Percentiles rank a stretch among this genome's conserved stretches.
Conservation (phyloP, 306 rosid genomes). For the Rosa lucieae region DNA sequence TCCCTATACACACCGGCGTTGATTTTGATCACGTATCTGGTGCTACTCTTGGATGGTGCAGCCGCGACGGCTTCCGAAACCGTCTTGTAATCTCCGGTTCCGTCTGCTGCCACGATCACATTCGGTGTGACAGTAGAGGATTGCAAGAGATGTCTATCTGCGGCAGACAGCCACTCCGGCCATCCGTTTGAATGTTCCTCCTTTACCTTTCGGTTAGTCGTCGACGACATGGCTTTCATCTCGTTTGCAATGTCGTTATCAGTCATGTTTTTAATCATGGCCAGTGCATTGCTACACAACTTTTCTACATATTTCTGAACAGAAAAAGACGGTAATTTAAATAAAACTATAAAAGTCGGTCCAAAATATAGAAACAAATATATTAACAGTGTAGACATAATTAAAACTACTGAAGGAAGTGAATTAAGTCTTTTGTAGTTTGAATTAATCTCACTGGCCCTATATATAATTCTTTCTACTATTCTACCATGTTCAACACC, state of each 20-base stretch:
- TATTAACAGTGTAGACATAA: background rate
- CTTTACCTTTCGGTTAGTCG: slow-evolving; percentile 32
- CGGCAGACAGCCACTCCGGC: slow-evolving; percentile 80
- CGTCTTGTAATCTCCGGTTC: slow-evolving; percentile 70
- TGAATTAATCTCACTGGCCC: too few relatives aligned
- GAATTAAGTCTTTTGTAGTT: too few relatives aligned
- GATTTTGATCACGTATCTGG: slow-evolving; percentile 60
- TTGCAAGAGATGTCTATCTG: slow-evolving; percentile 64
- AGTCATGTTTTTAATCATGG: slow-evolving; percentile 77
- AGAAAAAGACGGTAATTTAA: background rate
- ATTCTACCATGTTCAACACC: too few relatives aligned
- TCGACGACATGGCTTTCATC: background rate
- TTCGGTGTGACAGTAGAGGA: slow-evolving; percentile 43
- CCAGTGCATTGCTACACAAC: slow-evolving; percentile 77
- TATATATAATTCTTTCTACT: too few relatives aligned
- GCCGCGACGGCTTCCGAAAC: slow-evolving; percentile 76
- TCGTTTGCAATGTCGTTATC: slow-evolving; percentile 56
- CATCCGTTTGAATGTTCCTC: slow-evolving; percentile 37
- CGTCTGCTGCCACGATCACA: slow-evolving; percentile 81
- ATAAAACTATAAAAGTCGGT: background rate
- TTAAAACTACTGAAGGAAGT: too few relatives aligned
- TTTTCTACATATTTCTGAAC: slow-evolving; percentile 45
- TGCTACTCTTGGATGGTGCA: slow-evolving; percentile 61
- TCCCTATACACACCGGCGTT: slow-evolving; percentile 78
- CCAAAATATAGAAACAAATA: background rate